Evolutionary conservation across 148 eudicot species (phyloP).

Genomic region (Vaccinium myrtillus): DNA sequence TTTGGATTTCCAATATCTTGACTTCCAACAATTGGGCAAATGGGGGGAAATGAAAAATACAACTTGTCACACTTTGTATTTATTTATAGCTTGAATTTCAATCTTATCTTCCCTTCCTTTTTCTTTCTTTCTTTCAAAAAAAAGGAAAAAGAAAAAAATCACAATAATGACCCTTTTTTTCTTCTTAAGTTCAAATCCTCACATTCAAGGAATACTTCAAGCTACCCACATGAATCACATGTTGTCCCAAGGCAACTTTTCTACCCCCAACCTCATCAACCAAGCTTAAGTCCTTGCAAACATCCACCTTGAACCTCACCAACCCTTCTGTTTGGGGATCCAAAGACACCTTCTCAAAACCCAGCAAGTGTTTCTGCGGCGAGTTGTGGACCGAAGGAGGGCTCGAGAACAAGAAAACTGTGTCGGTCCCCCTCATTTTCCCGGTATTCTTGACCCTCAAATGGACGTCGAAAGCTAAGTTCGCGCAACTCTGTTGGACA

Average conservation of each 20-base stretch:
- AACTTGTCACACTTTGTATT: neutral
- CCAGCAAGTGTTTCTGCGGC: constrained; percentile 74
- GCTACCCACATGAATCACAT: constrained; percentile 68
- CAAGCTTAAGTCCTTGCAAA: constrained; percentile 84
- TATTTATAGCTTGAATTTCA: constrained; percentile 3
- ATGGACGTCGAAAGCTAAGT: constrained; percentile 49
- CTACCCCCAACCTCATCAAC: constrained; percentile 64
- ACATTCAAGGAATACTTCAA: constrained; percentile 57
- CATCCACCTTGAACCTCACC: constrained; percentile 63
- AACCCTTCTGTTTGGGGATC: constrained; percentile 39
- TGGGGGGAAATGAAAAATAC: neutral
- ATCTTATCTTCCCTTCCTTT: neutral
- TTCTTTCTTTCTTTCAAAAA: neutral
- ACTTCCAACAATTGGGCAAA: neutral
- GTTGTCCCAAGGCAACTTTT: constrained; percentile 66
- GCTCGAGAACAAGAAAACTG: constrained; percentile 59
- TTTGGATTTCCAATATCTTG: neutral
- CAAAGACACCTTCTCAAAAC: constrained; percentile 68
- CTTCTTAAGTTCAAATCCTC: constrained; percentile 24
- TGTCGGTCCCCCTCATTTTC: constrained; percentile 52
- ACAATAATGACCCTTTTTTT: no score
- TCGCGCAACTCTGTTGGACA: constrained; percentile 43
- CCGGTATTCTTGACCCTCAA: constrained; percentile 63
- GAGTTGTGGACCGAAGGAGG: constrained; percentile 68
- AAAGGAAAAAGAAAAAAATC: neutral